A percentile compares a stretch with the other conserved stretches of the same genome.
Evolutionary conservation across 768 basidiomycete genomes (phyloP).

Genomic region (Polyporus arcularius): DNA sequence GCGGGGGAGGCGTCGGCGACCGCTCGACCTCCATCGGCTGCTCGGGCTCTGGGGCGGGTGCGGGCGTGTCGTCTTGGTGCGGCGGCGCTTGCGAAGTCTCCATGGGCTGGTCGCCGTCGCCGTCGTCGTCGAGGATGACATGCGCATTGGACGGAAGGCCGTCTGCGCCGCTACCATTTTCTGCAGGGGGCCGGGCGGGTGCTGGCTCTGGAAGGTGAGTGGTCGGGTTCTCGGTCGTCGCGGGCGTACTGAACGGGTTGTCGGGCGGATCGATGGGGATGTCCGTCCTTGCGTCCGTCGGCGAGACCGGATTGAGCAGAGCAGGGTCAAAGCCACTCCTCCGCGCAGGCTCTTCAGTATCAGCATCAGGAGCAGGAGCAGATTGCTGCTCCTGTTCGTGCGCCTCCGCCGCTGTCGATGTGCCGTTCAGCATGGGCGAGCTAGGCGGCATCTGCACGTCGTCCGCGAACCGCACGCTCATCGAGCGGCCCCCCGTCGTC

Average conservation of each 20-base stretch:
- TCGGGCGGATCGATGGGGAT: slow-evolving; percentile 12
- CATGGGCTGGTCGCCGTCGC: slow-evolving; percentile 15
- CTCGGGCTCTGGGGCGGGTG: slow-evolving; percentile 18
- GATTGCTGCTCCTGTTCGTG: not conserved
- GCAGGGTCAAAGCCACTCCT: slow-evolving; percentile 50
- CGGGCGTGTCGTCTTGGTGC: not conserved
- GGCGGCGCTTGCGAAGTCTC: slow-evolving; percentile 19
- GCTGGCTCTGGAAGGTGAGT: not conserved
- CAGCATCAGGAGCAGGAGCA: not conserved
- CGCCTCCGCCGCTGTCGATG: not conserved
- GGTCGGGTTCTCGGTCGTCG: not conserved
- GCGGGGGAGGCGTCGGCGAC: slow-evolving; percentile 63
- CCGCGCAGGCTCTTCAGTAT: slow-evolving; percentile 18
- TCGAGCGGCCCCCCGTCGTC: slow-evolving; percentile 8
- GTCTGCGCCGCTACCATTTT: not conserved
- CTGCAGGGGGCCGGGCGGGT: not conserved
- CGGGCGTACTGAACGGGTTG: slow-evolving; percentile 18
- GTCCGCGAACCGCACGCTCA: slow-evolving; percentile 53
- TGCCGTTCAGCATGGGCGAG: slow-evolving; percentile 11
- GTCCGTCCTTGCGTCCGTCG: not conserved
- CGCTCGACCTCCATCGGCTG: slow-evolving; percentile 54
- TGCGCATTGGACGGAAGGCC: slow-evolving; percentile 8
- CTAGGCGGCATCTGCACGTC: slow-evolving; percentile 23
- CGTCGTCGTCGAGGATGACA: slow-evolving; percentile 21
- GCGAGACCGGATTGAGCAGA: slow-evolving; percentile 52